Conservation (phyloP, 345 rosid genomes). For the Geranium brycei region DNA sequence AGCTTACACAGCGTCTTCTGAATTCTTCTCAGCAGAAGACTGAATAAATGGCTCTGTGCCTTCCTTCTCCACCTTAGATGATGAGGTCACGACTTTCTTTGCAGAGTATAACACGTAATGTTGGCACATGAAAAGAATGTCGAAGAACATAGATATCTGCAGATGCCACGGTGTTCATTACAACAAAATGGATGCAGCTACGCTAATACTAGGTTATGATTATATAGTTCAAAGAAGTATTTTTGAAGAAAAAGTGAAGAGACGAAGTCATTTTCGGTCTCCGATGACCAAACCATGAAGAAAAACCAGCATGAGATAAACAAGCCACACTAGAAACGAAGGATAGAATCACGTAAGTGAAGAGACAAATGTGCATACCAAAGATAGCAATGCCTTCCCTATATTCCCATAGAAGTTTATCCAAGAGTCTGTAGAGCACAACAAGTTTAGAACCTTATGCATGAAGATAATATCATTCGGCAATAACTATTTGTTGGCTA, state of each 20-base stretch:
- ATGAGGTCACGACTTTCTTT: slow-evolving; percentile 16
- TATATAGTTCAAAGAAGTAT: no score
- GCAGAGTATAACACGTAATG: slow-evolving; percentile 63
- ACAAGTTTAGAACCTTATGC: background rate
- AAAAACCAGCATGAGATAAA: no score
- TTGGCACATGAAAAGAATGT: slow-evolving; percentile 73
- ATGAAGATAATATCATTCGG: no score
- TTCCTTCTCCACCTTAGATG: slow-evolving; percentile 23
- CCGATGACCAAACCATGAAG: no score
- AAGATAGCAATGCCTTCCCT: slow-evolving; percentile 73
- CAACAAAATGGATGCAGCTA: no score
- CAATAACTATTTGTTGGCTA: no score
- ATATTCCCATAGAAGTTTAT: slow-evolving; percentile 89
- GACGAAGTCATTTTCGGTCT: no score
- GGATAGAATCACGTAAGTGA: no score
- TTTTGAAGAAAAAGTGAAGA: no score
- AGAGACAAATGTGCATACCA: slow-evolving; percentile 29
- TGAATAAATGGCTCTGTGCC: slow-evolving; percentile 41
- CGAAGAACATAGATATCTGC: slow-evolving; percentile 72
- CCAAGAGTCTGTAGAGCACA: slow-evolving; percentile 61
- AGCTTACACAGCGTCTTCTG: slow-evolving; percentile 31
- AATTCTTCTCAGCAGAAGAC: slow-evolving; percentile 18
- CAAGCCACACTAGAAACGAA: no score
- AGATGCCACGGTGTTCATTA: background rate
- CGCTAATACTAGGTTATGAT: no score